These are phyloP conservation scores for Circinella umbellata DNA, from an alignment of 371 early-diverging fungal genomes.

Conservation along the genomic window DNA sequence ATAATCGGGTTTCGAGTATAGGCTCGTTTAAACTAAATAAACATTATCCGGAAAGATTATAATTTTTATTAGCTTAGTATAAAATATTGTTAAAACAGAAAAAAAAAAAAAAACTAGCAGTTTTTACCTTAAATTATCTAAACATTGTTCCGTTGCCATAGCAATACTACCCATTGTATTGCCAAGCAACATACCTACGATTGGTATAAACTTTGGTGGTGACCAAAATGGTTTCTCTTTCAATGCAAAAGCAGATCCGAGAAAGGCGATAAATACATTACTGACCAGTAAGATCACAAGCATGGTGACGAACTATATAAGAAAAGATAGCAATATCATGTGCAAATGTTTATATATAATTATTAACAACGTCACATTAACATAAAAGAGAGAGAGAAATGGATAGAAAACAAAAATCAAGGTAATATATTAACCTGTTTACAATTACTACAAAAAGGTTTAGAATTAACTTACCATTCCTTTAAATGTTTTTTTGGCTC, in stretches of 20 bases:
- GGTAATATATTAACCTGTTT: no score
- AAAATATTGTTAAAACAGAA: no score
- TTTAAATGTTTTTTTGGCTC: slow-evolving; percentile 45
- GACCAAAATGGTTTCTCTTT: slow-evolving; percentile 74
- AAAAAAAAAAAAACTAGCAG: no score
- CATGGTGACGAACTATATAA: slow-evolving; percentile 7
- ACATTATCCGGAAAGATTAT: no score
- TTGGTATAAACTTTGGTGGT: slow-evolving; percentile 86
- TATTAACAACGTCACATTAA: no score
- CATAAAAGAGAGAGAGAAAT: no score
- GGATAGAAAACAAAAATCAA: no score
- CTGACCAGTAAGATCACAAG: slow-evolving; percentile 5
- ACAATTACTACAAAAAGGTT: no score
- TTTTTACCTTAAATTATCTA: slow-evolving; percentile 58
- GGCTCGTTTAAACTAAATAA: slow-evolving; percentile 50
- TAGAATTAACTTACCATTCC: slow-evolving; percentile 34
- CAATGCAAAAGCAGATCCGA: slow-evolving; percentile 67
- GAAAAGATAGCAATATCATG: neutral
- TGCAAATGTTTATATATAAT: neutral
- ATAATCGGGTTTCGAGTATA: slow-evolving; percentile 71
- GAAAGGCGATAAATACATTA: slow-evolving; percentile 3
- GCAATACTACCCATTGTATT: slow-evolving; percentile 86
- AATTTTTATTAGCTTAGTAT: no score
- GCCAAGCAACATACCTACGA: slow-evolving; percentile 87
- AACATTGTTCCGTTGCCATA: slow-evolving; percentile 71